phyloP scores from a whole-genome alignment of 306 rosid genomes.

The Acacia confusa region DNA sequence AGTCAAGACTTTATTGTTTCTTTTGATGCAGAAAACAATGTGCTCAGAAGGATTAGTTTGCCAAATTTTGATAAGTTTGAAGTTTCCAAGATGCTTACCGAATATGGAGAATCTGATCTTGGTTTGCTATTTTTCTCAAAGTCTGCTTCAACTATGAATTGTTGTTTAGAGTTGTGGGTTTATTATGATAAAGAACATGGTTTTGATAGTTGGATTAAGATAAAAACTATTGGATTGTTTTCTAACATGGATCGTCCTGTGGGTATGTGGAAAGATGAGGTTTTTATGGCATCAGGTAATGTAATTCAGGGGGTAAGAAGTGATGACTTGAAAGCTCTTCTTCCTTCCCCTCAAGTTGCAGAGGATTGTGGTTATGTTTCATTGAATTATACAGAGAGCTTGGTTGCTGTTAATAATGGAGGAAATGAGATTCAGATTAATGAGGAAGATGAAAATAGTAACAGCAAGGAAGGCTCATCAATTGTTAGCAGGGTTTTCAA shows the following conservation, averaged over 20 bases:
- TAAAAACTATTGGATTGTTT: not conserved
- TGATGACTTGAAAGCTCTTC: constrained; percentile 21
- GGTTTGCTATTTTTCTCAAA: constrained; percentile 27
- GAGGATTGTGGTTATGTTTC: constrained; percentile 18
- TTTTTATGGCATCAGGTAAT: constrained; percentile 28
- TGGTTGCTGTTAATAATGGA: constrained; percentile 1
- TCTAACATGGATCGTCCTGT: constrained; percentile 23
- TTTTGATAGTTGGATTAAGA: constrained; percentile 27
- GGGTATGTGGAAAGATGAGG: constrained; percentile 36
- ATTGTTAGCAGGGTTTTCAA: not conserved
- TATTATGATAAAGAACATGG: constrained; percentile 17
- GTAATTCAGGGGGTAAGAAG: constrained; percentile 16
- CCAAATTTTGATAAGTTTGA: not conserved
- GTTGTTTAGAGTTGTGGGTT: constrained; percentile 33
- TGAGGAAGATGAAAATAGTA: not conserved
- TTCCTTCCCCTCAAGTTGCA: constrained; percentile 23
- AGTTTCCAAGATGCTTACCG: constrained; percentile 30
- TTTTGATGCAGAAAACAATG: not conserved
- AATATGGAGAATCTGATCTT: constrained; percentile 16
- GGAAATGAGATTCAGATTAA: not conserved
- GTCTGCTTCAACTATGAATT: not conserved
- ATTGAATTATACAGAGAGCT: constrained; percentile 32
- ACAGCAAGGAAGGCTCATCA: not conserved
- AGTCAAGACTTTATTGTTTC: constrained; percentile 27
- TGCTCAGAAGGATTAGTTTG: constrained; percentile 18